phyloP scores from a whole-genome alignment of 2,329 filamentous ascomycete species.

The Sporothrix euskadiensis region DNA sequence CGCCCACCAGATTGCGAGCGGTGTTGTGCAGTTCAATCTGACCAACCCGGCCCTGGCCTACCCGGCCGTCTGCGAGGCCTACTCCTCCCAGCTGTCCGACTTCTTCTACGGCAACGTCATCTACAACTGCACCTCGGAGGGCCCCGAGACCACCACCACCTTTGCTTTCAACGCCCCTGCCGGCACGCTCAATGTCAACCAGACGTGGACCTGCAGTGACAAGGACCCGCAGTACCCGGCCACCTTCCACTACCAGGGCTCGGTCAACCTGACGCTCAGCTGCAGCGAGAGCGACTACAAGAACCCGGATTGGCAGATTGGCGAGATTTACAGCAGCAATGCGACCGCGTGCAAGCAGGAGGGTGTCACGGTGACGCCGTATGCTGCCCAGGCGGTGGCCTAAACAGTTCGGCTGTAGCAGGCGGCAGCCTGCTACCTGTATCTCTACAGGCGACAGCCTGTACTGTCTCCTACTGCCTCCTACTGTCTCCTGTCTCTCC shows the following conservation, averaged over 20 bases:
- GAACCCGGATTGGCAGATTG: slow-evolving; percentile 46
- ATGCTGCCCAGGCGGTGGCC: slow-evolving; percentile 40
- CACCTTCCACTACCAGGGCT: slow-evolving; percentile 41
- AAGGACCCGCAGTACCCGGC: slow-evolving; percentile 44
- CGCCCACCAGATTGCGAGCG: slow-evolving; percentile 52
- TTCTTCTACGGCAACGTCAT: slow-evolving; percentile 53
- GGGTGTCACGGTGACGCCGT: slow-evolving; percentile 39
- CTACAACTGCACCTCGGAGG: slow-evolving; percentile 47
- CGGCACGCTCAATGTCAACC: slow-evolving; percentile 46
- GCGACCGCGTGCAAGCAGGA: slow-evolving; percentile 40
- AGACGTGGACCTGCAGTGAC: slow-evolving; percentile 52
- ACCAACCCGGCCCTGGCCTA: slow-evolving; percentile 48
- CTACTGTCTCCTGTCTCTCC: not conserved
- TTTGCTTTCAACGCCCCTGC: slow-evolving; percentile 48
- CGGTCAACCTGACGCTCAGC: slow-evolving; percentile 39
- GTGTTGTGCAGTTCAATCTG: slow-evolving; percentile 53
- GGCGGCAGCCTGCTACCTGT: not conserved
- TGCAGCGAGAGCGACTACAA: slow-evolving; percentile 41
- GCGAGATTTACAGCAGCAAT: slow-evolving; percentile 44
- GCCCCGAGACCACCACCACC: slow-evolving; percentile 37
- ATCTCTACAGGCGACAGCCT: no score
- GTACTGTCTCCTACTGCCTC: not conserved
- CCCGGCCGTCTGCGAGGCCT: slow-evolving; percentile 43
- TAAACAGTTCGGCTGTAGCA: not conserved
- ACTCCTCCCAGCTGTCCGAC: slow-evolving; percentile 47